phyloP scores from a whole-genome alignment of 2,329 filamentous ascomycete species.

The Samsoniella hepiali region DNA sequence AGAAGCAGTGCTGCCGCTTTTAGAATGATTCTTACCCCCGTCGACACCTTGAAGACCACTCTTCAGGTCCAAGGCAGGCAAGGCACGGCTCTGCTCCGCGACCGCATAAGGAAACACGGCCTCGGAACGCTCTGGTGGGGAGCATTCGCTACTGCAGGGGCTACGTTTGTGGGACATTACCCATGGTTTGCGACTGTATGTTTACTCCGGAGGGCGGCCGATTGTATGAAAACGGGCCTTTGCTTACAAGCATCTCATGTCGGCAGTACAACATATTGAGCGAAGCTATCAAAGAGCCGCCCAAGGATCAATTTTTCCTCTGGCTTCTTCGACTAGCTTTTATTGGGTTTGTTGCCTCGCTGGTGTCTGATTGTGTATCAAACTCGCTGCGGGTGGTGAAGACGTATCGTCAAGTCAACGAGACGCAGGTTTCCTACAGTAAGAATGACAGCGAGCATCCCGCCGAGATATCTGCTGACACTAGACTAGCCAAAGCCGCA shows the following conservation, averaged over 20 bases:
- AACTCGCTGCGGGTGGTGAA: slow-evolving; percentile 48
- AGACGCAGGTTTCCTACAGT: slow-evolving; percentile 46
- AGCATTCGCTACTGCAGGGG: slow-evolving; percentile 45
- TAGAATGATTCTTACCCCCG: slow-evolving; percentile 46
- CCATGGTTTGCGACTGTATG: slow-evolving; percentile 48
- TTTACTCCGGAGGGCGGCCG: not conserved
- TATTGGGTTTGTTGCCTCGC: slow-evolving; percentile 29
- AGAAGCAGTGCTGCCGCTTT: slow-evolving; percentile 41
- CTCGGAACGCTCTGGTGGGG: slow-evolving; percentile 49
- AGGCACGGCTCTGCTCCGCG: slow-evolving; percentile 41
- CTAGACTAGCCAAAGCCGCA: slow-evolving; percentile 39
- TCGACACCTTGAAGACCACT: slow-evolving; percentile 50
- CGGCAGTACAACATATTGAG: slow-evolving; percentile 42
- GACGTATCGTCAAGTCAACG: slow-evolving; percentile 49
- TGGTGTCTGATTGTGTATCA: slow-evolving; percentile 43
- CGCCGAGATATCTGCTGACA: not conserved
- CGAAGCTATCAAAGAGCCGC: slow-evolving; percentile 38
- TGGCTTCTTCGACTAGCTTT: slow-evolving; percentile 44
- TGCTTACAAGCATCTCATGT: not conserved
- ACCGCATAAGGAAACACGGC: slow-evolving; percentile 42
- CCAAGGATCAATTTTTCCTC: slow-evolving; percentile 37
- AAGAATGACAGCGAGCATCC: slow-evolving; percentile 16
- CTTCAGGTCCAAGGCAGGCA: slow-evolving; percentile 45
- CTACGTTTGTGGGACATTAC: slow-evolving; percentile 48
- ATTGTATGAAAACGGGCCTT: not conserved